Evolutionary conservation across 495 filamentous ascomycete genomes (phyloP).

Genomic region (Neurospora sp.): DNA sequence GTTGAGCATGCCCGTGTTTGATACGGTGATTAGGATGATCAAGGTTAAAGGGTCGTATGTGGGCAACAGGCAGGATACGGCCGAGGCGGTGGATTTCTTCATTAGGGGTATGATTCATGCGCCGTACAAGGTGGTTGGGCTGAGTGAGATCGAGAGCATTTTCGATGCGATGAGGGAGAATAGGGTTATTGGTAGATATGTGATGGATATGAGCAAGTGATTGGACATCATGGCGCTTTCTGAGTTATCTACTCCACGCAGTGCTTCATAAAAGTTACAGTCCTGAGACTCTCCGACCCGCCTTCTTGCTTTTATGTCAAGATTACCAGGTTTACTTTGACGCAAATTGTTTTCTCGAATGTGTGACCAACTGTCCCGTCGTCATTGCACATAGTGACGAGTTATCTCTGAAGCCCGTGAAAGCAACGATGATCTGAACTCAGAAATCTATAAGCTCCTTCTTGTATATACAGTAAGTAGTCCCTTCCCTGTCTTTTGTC

Average conservation of each 20-base stretch:
- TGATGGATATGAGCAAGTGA: conserved; percentile 53
- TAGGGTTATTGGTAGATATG: conserved; percentile 77
- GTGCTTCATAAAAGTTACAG: too few species aligned
- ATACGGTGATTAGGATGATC: conserved; percentile 73
- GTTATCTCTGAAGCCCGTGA: not conserved
- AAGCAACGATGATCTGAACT: not conserved
- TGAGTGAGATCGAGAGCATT: conserved; percentile 62
- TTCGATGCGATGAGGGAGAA: conserved; percentile 61
- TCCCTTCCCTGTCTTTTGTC: not conserved
- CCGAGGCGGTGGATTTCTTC: conserved; percentile 83
- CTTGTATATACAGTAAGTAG: not conserved
- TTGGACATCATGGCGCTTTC: not conserved
- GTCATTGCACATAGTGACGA: too few species aligned
- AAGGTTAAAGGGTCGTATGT: conserved; percentile 86
- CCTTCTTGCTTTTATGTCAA: not conserved
- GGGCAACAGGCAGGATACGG: conserved; percentile 70
- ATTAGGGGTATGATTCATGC: conserved; percentile 67
- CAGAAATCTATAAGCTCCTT: not conserved
- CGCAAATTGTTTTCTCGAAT: not conserved
- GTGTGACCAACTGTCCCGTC: not conserved
- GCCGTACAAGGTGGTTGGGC: conserved; percentile 69
- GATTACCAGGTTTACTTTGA: not conserved
- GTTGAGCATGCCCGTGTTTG: conserved; percentile 72
- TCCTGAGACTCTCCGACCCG: not conserved
- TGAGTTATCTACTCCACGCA: too few species aligned